Evolutionary conservation across 805 yeast species (phyloP).

Genomic region (Lipomyces lipofer): DNA sequence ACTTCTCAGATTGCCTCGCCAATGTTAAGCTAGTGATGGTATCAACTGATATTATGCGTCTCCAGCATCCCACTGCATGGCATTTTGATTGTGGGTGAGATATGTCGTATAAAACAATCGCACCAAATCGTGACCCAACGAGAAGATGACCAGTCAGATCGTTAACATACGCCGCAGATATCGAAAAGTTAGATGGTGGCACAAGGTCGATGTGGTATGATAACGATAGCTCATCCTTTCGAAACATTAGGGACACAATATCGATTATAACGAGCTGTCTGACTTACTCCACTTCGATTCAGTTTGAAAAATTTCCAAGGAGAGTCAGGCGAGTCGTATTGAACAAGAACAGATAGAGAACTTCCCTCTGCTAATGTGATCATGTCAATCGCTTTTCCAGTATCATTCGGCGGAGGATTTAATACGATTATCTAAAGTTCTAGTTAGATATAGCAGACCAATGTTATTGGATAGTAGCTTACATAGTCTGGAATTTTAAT

Average conservation of each 20-base stretch:
- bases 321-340: constrained; percentile 67
- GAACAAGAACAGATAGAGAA: constrained; percentile 46
- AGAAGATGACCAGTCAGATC: constrained; percentile 45
- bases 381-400: constrained; percentile 23
- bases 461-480: too few species aligned
- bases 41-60: constrained; percentile 29
- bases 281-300: constrained; percentile 15
- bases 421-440: constrained; percentile 11
- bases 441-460: too few species aligned
- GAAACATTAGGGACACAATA: too few species aligned
- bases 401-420: constrained; percentile 6
- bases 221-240: background rate
- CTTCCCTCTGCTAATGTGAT: constrained; percentile 22
- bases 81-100: background rate
- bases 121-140: constrained; percentile 72
- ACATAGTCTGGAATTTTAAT: too few species aligned
- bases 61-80: constrained; percentile 9
- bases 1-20: too few species aligned
- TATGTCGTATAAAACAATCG: constrained; percentile 55
- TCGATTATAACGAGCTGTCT: too few species aligned
- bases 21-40: constrained; percentile 13
- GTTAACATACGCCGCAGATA: constrained; percentile 57
- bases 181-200: constrained; percentile 51
- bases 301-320: constrained; percentile 49
- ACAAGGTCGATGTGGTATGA: constrained; percentile 27